Base-by-base conservation (phyloP, 2,329 filamentous ascomycete genomes). In the Lachnellula hyalina region DNA sequence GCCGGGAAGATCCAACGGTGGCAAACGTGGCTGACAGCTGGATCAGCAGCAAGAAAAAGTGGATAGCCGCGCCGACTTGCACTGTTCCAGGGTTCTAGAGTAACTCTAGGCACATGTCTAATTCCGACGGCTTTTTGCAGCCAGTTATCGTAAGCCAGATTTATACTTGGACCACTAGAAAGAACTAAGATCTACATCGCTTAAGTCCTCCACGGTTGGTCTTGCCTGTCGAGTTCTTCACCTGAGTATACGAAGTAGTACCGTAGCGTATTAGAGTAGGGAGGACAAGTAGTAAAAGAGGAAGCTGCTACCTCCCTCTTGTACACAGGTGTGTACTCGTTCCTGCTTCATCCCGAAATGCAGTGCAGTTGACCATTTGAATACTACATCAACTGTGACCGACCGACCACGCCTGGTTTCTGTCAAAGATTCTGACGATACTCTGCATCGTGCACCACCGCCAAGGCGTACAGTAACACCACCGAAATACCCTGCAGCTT, bases 401-500 rank as follows among this genome's bases (percentile, higher is more conserved):
- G 4, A 32, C 25, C 6, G 5, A 5, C 25, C 1, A 25, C 25
- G 28, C 28, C 28, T 12, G 28, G 28, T 32, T 12, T 32, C 9
- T 32, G 28, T 32, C 9, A 12, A 32, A 47, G 36, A 41, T 56
- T 54, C 54, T 61, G 54, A 59, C 58, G 59, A 59, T 51, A 53
- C 49, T 56, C 58, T 61, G 56, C 55, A 54, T 55, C 42, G 51
- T 44, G 55, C 53, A 60, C 51, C 53, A 60, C 51, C 52, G 28
- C 38, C 45, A 53, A 32, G 28, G 28, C 7, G 9, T 32, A 32
- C 23, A 5, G 23, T 32, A 32, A 9, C 28, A 32, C 28, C 28
- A 32, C 28, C 9, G 28, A 54, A 28, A 17, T 64, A 58, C 64
- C 65, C 57, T 63, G 64, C 56, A 54, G 56, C 55, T 62, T 65